These are phyloP conservation scores for Talaromyces sp. DNA, from an alignment of 2,329 filamentous ascomycete species.

Conservation along the genomic window DNA sequence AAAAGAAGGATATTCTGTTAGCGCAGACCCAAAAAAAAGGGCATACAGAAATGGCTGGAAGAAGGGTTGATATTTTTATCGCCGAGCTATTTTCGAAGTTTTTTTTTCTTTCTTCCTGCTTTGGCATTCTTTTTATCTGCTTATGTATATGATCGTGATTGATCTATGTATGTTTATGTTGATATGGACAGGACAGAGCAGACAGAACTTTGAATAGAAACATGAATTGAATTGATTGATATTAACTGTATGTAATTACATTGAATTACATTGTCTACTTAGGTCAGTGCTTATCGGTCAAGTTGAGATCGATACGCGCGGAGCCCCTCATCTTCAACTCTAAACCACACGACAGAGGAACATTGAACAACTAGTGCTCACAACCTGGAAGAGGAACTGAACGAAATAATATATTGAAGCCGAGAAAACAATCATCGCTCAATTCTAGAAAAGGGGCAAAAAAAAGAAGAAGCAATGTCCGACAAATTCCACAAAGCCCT, in stretches of 20 bases:
- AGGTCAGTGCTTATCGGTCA: background rate
- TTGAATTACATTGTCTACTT: no score
- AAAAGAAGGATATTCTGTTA: background rate
- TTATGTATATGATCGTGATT: background rate
- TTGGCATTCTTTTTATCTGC: background rate
- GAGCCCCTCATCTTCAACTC: background rate
- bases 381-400: background rate
- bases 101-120: background rate
- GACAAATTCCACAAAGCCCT: conserved; percentile 47
- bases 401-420: background rate
- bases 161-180: conserved; percentile 6
- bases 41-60: background rate
- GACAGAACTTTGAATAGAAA: background rate
- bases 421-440: background rate
- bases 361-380: background rate
- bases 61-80: background rate
- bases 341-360: background rate
- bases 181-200: background rate
- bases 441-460: background rate
- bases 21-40: background rate
- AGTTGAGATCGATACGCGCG: background rate
- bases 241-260: no score
- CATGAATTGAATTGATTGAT: background rate
- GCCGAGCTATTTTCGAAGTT: background rate
- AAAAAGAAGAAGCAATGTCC: conserved; percentile 35